These are phyloP conservation scores for Penicillium chermesinum DNA, from an alignment of 495 filamentous ascomycete genomes.

Conservation along the genomic window DNA sequence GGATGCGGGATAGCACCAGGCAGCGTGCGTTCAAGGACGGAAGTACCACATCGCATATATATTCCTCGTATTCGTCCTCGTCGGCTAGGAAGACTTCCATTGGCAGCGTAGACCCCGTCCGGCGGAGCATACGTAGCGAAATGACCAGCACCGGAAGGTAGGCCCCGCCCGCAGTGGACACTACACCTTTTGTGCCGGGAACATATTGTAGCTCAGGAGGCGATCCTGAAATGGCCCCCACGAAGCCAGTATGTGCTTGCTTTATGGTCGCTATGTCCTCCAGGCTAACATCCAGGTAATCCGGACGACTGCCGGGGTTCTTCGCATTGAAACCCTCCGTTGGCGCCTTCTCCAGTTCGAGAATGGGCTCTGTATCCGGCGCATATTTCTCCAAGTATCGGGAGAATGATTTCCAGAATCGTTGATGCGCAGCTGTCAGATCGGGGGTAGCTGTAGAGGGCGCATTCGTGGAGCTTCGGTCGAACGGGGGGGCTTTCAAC, in stretches of 20 bases:
- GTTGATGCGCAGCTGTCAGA: constrained; percentile 11
- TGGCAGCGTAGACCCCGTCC: constrained; percentile 44
- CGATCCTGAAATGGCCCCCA: constrained; percentile 20
- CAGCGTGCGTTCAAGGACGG: constrained; percentile 43
- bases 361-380: constrained; percentile 3
- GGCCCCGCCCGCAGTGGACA: constrained; percentile 32
- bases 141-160: constrained; percentile 39
- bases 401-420: constrained; percentile 17
- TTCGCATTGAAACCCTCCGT: constrained; percentile 17
- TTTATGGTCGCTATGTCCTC: constrained; percentile 22
- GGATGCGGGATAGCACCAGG: constrained; percentile 30
- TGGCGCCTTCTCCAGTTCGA: constrained; percentile 14
- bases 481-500: background rate
- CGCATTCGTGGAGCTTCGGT: background rate
- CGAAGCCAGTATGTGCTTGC: constrained; percentile 30
- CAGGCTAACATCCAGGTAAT: constrained; percentile 6
- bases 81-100: constrained; percentile 49
- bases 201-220: constrained; percentile 29
- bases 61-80: constrained; percentile 35
- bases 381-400: constrained; percentile 8
- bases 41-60: constrained; percentile 44
- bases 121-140: constrained; percentile 46
- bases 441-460: background rate
- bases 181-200: constrained; percentile 37
- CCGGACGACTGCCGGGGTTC: constrained; percentile 10